Percentiles rank a stretch among this genome's conserved stretches.
Evolutionary conservation across 345 rosid genomes (phyloP).

Genomic region (Eucalyptus curtisii): DNA sequence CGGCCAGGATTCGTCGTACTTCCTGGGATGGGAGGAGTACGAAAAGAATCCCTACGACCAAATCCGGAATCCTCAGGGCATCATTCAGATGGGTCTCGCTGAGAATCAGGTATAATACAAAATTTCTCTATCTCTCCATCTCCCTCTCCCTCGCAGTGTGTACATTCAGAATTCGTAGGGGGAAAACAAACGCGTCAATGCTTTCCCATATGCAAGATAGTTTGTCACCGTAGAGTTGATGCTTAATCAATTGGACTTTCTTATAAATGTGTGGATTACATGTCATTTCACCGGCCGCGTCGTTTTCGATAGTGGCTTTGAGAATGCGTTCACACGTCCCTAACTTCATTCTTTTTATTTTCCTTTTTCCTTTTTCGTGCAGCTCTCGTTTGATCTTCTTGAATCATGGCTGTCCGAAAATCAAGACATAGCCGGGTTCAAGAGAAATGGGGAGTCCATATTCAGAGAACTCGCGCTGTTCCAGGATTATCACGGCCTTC

Average conservation of each 20-base stretch:
- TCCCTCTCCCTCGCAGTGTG: not conserved
- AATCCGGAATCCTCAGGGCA: slow-evolving; percentile 49
- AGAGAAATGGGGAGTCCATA: slow-evolving; percentile 44
- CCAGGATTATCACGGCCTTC: slow-evolving; percentile 89
- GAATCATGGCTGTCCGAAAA: slow-evolving; percentile 66
- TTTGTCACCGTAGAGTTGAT: not conserved
- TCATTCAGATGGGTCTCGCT: slow-evolving; percentile 97
- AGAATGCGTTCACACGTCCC: not conserved
- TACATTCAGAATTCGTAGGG: not conserved
- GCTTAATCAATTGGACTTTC: not conserved
- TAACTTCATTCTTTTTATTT: not conserved
- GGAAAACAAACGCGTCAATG: not conserved
- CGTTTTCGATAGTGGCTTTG: not conserved
- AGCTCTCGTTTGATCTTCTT: slow-evolving; percentile 68
- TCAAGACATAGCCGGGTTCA: slow-evolving; percentile 35
- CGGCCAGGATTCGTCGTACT: slow-evolving; percentile 81
- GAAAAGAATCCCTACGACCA: slow-evolving; percentile 63
- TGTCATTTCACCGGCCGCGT: not conserved
- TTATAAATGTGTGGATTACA: not conserved
- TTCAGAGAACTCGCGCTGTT: slow-evolving; percentile 76
- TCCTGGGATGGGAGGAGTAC: slow-evolving; percentile 69
- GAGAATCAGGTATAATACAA: slow-evolving; percentile 56
- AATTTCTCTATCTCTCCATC: not conserved
- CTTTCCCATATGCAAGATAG: not conserved
- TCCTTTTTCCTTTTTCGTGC: not conserved